Percentiles rank a stretch among this genome's conserved stretches.
Conservation (phyloP, 2,329 filamentous ascomycete genomes). For the Penicillium sp. region DNA sequence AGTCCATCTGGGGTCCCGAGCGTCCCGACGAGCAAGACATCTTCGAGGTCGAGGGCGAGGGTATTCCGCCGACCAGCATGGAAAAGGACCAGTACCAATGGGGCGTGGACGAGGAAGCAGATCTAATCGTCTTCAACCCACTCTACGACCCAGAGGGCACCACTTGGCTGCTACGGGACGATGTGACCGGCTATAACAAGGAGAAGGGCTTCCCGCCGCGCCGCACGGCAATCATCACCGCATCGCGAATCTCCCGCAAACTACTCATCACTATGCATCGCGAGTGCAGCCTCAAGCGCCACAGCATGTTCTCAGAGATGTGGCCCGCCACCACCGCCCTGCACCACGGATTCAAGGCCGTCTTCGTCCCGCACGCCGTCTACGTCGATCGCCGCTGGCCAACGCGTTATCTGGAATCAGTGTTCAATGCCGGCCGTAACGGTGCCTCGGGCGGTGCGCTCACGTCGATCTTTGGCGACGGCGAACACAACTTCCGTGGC, state of each 20-base stretch:
- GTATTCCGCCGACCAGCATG: conserved; percentile 65
- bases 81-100: conserved; percentile 78
- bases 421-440: conserved; percentile 75
- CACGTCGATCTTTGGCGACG: conserved; percentile 72
- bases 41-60: conserved; percentile 69
- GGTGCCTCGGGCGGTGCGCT: conserved; percentile 70
- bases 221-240: conserved; percentile 83
- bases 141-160: conserved; percentile 87
- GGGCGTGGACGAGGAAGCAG: conserved; percentile 87
- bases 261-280: conserved; percentile 84
- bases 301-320: conserved; percentile 95
- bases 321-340: conserved; percentile 84
- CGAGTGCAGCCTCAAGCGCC: conserved; percentile 78
- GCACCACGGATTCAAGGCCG: conserved; percentile 89
- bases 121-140: conserved; percentile 86
- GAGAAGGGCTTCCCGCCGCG: conserved; percentile 61
- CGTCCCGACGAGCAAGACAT: conserved; percentile 66
- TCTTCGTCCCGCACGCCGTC: conserved; percentile 83
- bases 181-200: conserved; percentile 80
- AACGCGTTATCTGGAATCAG: conserved; percentile 66
- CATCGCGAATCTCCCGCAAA: conserved; percentile 74
- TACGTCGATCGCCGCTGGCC: conserved; percentile 89
- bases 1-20: conserved; percentile 78
- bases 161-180: conserved; percentile 74
- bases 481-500: conserved; percentile 83